Evolutionary conservation across 495 filamentous ascomycete genomes (phyloP).

Genomic region (Staphylotrichum tortipilum): DNA sequence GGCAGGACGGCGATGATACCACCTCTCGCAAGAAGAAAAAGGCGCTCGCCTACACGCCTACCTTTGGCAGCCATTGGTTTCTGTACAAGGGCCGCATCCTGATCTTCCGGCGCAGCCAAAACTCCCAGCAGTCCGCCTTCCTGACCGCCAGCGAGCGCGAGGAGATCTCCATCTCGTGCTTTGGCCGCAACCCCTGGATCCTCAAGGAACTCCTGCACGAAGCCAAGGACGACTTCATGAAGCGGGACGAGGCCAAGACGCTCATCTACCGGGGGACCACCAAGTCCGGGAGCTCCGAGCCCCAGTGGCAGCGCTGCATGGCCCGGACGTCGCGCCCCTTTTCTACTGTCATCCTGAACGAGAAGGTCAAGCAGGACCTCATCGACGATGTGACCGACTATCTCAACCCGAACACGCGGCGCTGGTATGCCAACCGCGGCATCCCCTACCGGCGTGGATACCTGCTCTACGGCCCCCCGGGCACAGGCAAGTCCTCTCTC

Average conservation of each 20-base stretch:
- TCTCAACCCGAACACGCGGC: slow-evolving; percentile 61
- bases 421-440: slow-evolving; percentile 72
- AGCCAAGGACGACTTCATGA: slow-evolving; percentile 48
- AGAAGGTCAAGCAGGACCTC: slow-evolving; percentile 62
- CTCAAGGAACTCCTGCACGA: slow-evolving; percentile 60
- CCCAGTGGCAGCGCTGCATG: slow-evolving; percentile 46
- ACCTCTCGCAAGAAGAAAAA: slow-evolving; percentile 35
- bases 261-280: slow-evolving; percentile 55
- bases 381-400: slow-evolving; percentile 84
- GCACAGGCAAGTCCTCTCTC: slow-evolving; percentile 59
- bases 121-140: slow-evolving; percentile 21
- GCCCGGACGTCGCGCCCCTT: slow-evolving; percentile 63
- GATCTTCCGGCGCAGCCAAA: slow-evolving; percentile 43
- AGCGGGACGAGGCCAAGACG: slow-evolving; percentile 53
- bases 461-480: slow-evolving; percentile 83
- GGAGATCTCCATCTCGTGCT: slow-evolving; percentile 53
- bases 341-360: slow-evolving; percentile 77
- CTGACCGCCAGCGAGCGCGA: slow-evolving; percentile 40
- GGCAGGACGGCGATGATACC: slow-evolving; percentile 36
- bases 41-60: slow-evolving; percentile 53
- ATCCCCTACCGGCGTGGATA: slow-evolving; percentile 73
- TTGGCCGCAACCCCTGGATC: slow-evolving; percentile 57
- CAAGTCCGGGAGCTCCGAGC: slow-evolving; percentile 25
- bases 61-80: slow-evolving; percentile 57
- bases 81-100: slow-evolving; percentile 51